Base-by-base conservation (phyloP, 2,329 filamentous ascomycete species). In the Didymella pinodella region DNA sequence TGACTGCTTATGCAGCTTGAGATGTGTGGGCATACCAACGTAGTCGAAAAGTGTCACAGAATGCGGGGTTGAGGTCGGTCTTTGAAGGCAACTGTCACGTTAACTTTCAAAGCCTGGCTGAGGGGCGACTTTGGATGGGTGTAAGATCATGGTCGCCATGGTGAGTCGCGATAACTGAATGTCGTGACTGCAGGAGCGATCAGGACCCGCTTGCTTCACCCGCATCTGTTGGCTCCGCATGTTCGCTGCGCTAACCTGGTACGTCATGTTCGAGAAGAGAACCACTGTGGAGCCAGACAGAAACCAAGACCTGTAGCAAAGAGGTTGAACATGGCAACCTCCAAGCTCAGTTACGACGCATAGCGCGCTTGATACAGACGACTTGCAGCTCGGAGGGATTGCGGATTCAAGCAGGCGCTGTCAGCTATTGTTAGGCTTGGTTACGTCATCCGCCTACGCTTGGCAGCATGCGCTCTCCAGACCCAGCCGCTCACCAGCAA, bases 371-470 rank as follows among this genome's bases (percentile, higher is more conserved):
- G 28, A 50, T 18, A 36, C 12, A 54, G 38, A 48, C 44, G 16
- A 34, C 34, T 16, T 26, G 18, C 45, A 31, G 18, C 25, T 11
- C 16, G 12, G 40, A 38, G 48, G 36, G 20, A 51, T 48, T 46
- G 22, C 48, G 31, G 6, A 14, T 44, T 48, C 48, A 11, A 36
- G 44, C 31, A 34, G 34, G 38, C 53, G 41, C 52, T 44, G 47
- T 40, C 57, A 56, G 48, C 52, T 48, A 43, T 38, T 48, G 48
- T 55, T 62, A 49, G 20, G 41, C 47, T 20, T 50, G 22, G 60
- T 70, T 70, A 70, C 68, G 68, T 70, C 68, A 70, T 67, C 65
- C 53, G 59, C 48, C 22, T 41, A 52, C 50, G 46, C 66, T 67
- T 67, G 65, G 66, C 67, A 56, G 41, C 44, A 56, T 41, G 48